Evolutionary conservation across 768 basidiomycete species (phyloP), one percentile per base, ranked within the genome.

Genomic region (Calocybe cyanea): DNA sequence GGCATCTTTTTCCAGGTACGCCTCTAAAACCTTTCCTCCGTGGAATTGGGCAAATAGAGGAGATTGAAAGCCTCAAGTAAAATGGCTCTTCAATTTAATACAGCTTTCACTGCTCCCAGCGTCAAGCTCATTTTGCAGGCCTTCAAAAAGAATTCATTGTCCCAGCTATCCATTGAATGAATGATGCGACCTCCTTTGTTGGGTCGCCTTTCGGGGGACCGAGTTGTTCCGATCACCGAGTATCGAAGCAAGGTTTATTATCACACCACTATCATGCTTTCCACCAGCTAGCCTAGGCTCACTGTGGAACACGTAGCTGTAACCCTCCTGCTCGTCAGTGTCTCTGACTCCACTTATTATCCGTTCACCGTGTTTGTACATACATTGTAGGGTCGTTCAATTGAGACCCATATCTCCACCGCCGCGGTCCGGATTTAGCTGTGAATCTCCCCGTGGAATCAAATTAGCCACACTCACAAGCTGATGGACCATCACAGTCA

Each of bases 1-100:
- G 48, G 43, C 58, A 68, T 65, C 65, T 64, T 63, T 65, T 68
- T 64, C 57, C 64, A 68, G 66, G 66, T 64, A 67, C 63, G 35
- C 34, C 58, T 59, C 55, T 23, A 58, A 58, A 59, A 62, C 54
- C 34, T 46, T 61, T 59, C 52, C 57, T 57, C 61, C 61, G 55
- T 59, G 45, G 49, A 48, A 53, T 42, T 51, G 49, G 44, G 35
- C 46, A 38, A 48, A 20, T 51, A 51, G 43, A 51, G 42, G 44
- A 37, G 33, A 38, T 6, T 5, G 6, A 28, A 28, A 5, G 11
- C 25, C 11, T 6, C 25, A 28, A 28, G 11, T 28, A 28, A 11
- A n/a, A n/a, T n/a, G 25, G 25, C 25, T 28, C 11, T 28, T 11
- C 11, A 6, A 28, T 11, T 28, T 28, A 11, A 5, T 6, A 28